These are phyloP conservation scores for Amanita fuliginea DNA, from an alignment of 768 basidiomycete genomes.

Conservation along the genomic window DNA sequence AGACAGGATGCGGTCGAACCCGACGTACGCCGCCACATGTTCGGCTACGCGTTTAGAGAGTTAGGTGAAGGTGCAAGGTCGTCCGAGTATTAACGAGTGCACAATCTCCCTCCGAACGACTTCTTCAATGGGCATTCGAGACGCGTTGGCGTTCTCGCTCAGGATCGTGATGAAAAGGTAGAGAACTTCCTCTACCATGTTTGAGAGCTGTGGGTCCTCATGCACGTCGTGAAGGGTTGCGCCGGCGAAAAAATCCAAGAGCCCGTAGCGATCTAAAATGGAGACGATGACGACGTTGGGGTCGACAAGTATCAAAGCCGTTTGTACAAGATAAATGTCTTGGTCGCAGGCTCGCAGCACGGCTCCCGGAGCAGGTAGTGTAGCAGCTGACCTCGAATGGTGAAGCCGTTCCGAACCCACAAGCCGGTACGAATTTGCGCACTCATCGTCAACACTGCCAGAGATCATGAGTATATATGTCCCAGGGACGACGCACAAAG, in stretches of 20 bases:
- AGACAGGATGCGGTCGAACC: conserved; percentile 67
- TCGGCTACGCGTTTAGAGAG: conserved; percentile 88
- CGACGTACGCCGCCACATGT: conserved; percentile 71
- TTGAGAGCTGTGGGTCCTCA: conserved; percentile 51
- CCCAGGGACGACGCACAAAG: conserved; percentile 4
- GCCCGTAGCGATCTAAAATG: conserved; percentile 84
- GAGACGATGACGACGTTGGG: conserved; percentile 73
- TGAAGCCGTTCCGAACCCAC: conserved; percentile 97
- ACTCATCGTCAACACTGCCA: conserved; percentile 76
- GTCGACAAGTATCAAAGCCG: conserved; percentile 66
- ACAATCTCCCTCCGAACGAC: conserved; percentile 79
- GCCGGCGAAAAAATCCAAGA: conserved; percentile 72
- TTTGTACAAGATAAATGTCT: conserved; percentile 82
- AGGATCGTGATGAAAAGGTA: conserved; percentile 81
- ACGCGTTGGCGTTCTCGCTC: conserved; percentile 70
- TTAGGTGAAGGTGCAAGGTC: conserved; percentile 83
- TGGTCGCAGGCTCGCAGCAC: conserved; percentile 97
- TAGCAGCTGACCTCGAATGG: conserved; percentile 86
- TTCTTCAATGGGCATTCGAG: conserved; percentile 47
- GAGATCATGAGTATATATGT: not conserved
- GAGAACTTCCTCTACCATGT: conserved; percentile 88
- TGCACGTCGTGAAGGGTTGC: conserved; percentile 3
- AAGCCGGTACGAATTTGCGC: conserved; percentile 92
- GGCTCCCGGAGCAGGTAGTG: conserved; percentile 93
- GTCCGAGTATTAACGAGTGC: conserved; percentile 82